phyloP scores from a whole-genome alignment of 169 alveolate genomes.

The Eimeria praecox region DNA sequence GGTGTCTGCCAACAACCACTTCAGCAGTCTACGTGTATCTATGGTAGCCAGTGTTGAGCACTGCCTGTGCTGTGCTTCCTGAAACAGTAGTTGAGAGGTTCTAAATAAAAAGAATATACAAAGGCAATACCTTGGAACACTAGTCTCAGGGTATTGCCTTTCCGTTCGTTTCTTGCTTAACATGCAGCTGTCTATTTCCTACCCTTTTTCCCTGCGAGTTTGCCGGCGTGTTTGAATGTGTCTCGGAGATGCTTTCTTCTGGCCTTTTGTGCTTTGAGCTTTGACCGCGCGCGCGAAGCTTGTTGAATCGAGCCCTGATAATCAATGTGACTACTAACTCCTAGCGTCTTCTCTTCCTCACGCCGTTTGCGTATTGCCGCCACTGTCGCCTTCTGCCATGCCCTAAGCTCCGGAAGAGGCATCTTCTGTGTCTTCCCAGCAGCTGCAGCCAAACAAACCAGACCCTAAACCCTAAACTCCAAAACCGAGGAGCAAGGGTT shows the following conservation, averaged over 20 bases:
- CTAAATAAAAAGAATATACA: too few relatives aligned
- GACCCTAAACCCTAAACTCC: neutral
- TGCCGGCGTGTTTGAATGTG: slow-evolving; percentile 33
- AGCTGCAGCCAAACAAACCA: slow-evolving; percentile 19
- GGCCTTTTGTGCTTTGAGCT: neutral
- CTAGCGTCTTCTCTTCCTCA: slow-evolving; percentile 35
- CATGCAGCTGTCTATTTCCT: neutral
- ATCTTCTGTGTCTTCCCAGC: slow-evolving; percentile 42
- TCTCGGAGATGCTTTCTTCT: slow-evolving; percentile 40
- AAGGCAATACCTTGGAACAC: too few relatives aligned
- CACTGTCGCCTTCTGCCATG: slow-evolving; percentile 33
- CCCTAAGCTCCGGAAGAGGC: slow-evolving; percentile 39
- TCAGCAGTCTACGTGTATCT: too few relatives aligned
- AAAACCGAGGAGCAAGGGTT: too few relatives aligned
- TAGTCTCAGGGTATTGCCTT: too few relatives aligned
- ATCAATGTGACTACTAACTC: slow-evolving; percentile 41
- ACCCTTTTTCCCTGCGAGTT: neutral
- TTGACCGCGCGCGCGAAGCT: slow-evolving; percentile 24
- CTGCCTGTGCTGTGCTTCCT: too few relatives aligned
- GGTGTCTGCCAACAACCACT: too few relatives aligned
- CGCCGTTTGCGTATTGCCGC: neutral
- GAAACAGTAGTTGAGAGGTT: too few relatives aligned
- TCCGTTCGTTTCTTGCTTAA: too few relatives aligned
- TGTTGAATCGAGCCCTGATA: slow-evolving; percentile 26
- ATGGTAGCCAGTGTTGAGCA: too few relatives aligned